Evolutionary conservation across 176 grass and related monocot species (phyloP), one percentile per base, ranked within the genome.

Genomic region (Eragrostis curvula): DNA sequence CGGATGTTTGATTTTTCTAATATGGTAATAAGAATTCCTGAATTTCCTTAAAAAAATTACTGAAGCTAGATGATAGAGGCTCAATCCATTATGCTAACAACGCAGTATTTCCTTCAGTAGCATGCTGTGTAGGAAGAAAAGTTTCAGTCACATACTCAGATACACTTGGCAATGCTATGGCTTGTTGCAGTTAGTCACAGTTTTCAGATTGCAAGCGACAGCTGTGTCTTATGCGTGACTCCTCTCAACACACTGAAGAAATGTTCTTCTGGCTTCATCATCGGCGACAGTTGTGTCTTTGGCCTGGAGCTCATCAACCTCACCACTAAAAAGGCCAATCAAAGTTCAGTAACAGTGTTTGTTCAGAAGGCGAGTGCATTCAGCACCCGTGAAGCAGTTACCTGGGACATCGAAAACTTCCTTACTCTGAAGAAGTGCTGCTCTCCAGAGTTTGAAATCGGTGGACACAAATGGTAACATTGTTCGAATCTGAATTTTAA

Each of bases 131-230:
- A 18, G 41, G 65, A 42, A 68, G 65, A n/a, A 68, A 40, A n/a
- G 65, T 68, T 68, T 68, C 20, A 23, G 18, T 41, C 8, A 43
- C 65, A n/a, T 43, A 36, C 32, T 36, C 32, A 36, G 32, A 43
- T n/a, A 10, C 3, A 36, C 6, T n/a, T 36, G 2, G 9, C 65
- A 42, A 6, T 68, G 1, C 7, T 67, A 17, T 67, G 64, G 14
- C 17, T 66, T 66, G 64, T 66, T 40, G 18, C 52, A 79, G 84
- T 85, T 70, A 44, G 49, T 1, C 83, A 85, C 63, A 21, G 55
- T 5, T 85, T 58, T 17, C 5, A 58, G 30, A 74, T 15, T 55
- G n/a, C 27, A 6, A 78, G 49, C 44, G 12, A 7, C 7, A 7
- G 3, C 1, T 60, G 83, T 23, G 29, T 21, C 17, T 28, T 50